Percentiles rank a stretch among this genome's conserved stretches.
phyloP scores from a whole-genome alignment of 2,329 filamentous ascomycete genomes.

The Tolypocladium endophyticum region DNA sequence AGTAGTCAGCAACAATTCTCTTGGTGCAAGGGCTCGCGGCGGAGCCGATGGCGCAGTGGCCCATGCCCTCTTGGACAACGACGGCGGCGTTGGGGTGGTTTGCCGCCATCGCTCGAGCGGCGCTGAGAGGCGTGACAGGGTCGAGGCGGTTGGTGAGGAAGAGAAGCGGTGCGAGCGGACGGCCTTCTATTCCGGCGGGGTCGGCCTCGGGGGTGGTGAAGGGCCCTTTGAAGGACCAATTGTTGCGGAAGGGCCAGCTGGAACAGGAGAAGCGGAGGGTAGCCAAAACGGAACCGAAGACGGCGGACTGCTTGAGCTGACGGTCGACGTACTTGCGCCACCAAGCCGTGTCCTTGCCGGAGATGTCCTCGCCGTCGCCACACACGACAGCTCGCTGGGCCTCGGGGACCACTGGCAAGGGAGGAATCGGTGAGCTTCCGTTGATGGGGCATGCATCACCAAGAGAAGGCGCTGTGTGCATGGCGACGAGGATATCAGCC shows the following conservation, averaged over 20 bases:
- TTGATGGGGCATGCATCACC: not conserved
- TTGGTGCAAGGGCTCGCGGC: not conserved
- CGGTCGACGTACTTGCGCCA: not conserved
- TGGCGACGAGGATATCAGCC: not conserved
- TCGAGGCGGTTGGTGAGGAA: not conserved
- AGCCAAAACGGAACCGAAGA: not conserved
- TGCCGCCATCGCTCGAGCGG: not conserved
- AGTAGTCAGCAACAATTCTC: not conserved
- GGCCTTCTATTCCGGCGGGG: not conserved
- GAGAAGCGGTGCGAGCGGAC: not conserved
- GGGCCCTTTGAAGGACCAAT: not conserved
- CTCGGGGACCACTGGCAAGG: not conserved
- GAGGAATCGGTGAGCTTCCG: not conserved
- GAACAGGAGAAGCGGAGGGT: not conserved
- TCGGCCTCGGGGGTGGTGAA: not conserved
- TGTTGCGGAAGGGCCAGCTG: not conserved
- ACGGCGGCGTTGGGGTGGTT: not conserved
- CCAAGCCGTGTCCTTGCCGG: not conserved
- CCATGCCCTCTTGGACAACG: not conserved
- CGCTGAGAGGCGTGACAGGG: not conserved
- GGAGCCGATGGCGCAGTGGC: not conserved
- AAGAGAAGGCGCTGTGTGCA: not conserved
- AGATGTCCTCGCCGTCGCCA: not conserved
- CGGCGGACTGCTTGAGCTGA: not conserved
- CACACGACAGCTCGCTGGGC: not conserved